Base-by-base conservation (phyloP, 2,329 filamentous ascomycete genomes). In the Aulographum hederae region DNA sequence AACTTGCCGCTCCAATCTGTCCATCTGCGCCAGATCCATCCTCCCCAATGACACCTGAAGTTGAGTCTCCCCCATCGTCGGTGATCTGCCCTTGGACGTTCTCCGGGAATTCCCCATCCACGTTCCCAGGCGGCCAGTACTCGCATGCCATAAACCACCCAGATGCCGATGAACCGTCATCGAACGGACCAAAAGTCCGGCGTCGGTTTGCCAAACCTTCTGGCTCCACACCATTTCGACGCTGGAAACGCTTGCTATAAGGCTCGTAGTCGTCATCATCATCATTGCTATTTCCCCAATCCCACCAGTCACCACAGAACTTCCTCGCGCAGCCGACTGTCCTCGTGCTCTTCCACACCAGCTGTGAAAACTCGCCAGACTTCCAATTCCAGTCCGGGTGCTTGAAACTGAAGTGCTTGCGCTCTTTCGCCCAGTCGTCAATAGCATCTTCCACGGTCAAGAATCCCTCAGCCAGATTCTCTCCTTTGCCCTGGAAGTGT, bases 401-500 rank as follows among this genome's bases (percentile, higher is more conserved):
- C 2, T 45, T 39, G 47, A 67, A 84, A 41, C 75, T 51, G 46
- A 80, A 84, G 4, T 56, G 36, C 0, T 48, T 43, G 8, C 67
- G 48, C 51, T 79, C 73, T 39, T 61, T 41, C 13, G 69, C 78
- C 77, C 78, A 84, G 2, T 63, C 66, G 28, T 68, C 63, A n/a
- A 84, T 58, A 31, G 66, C 61, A 3, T 60, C 56, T 0, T 63
- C 63, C 2, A 63, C 65, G 43, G 75, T 71, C 0, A 57, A 38
- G 46, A 71, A 81, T 3, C 76, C 77, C 4, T 70, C 59, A 5
- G 76, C 76, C 3, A 85, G 62, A 51, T 84, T 85, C 54, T 85
- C 78, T 43, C 78, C 78, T 38, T 38, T 28, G 28, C 15, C 8
- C 10, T 29, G 15, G 27, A 29, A 10, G 10, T 11, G 8, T 8